A percentile compares a stretch with the other conserved stretches of the same genome.
phyloP scores from a whole-genome alignment of 2,329 filamentous ascomycete genomes.

The Lachnellula cervina region DNA sequence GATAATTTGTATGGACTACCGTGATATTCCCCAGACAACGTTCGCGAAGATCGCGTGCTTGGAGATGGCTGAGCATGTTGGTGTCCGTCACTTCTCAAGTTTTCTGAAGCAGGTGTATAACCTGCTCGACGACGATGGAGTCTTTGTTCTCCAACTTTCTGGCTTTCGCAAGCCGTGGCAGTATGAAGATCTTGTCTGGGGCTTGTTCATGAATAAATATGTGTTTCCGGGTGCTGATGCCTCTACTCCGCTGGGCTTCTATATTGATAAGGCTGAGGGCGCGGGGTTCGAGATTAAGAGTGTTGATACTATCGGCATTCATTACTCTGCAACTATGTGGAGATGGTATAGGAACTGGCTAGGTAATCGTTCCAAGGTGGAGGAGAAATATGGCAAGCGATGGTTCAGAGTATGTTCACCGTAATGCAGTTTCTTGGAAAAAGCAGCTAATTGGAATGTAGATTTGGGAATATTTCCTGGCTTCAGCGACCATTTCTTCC shows the following conservation, averaged over 20 bases:
- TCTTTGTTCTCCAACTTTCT: conserved; percentile 93
- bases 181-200: conserved; percentile 97
- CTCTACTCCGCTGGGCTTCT: conserved; percentile 84
- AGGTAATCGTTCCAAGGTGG: conserved; percentile 85
- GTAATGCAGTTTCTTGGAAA: neutral
- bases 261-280: conserved; percentile 77
- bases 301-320: conserved; percentile 89
- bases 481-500: conserved; percentile 69
- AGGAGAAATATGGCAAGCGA: conserved; percentile 87
- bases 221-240: conserved; percentile 96
- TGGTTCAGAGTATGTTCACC: conserved; percentile 79
- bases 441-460: conserved; percentile 29
- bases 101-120: conserved; percentile 87
- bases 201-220: conserved; percentile 99
- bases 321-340: conserved; percentile 96
- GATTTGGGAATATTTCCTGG: conserved; percentile 82
- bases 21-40: conserved; percentile 75
- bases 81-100: conserved; percentile 75
- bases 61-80: conserved; percentile 98
- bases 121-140: conserved; percentile 94
- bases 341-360: conserved; percentile 99
- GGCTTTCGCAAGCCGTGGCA: conserved; percentile 94
- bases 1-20: conserved; percentile 95
- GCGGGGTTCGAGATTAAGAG: conserved; percentile 88
- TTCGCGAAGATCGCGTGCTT: conserved; percentile 97